Evolutionary conservation across 345 rosid genomes (phyloP).

Genomic region (Cardamine resedifolia): DNA sequence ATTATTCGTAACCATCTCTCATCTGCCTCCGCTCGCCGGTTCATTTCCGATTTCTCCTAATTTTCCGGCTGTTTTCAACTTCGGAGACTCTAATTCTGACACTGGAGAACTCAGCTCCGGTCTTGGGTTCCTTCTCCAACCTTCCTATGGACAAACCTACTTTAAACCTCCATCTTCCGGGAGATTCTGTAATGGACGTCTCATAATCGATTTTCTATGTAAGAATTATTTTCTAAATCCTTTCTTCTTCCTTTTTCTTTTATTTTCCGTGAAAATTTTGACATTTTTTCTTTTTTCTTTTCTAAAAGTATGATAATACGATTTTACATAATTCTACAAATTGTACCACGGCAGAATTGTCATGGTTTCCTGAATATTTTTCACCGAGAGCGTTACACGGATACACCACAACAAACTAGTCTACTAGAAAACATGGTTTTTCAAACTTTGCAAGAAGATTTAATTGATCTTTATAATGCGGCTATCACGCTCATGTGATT

Average conservation of each 20-base stretch:
- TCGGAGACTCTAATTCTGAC: slow-evolving; percentile 62
- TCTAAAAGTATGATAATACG: background rate
- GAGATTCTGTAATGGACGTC: slow-evolving; percentile 50
- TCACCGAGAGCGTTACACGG: too few relatives aligned
- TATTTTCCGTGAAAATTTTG: background rate
- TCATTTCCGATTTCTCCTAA: slow-evolving; percentile 29
- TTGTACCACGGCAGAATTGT: background rate
- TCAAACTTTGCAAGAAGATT: background rate
- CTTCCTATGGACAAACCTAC: slow-evolving; percentile 46
- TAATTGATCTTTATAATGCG: background rate
- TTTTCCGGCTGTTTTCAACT: slow-evolving; percentile 58
- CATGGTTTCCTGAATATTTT: slow-evolving; percentile 1
- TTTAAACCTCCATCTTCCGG: slow-evolving; percentile 46
- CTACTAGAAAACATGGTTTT: too few relatives aligned
- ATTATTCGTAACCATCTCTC: slow-evolving; percentile 6
- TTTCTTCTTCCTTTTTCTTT: background rate
- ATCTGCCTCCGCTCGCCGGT: background rate
- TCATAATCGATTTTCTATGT: slow-evolving; percentile 57
- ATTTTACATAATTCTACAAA: background rate
- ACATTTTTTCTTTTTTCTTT: background rate
- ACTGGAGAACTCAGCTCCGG: slow-evolving; percentile 55
- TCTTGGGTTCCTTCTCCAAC: slow-evolving; percentile 31
- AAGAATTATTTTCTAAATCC: background rate
- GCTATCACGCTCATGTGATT: slow-evolving; percentile 5
- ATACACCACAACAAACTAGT: too few relatives aligned